Conservation (phyloP, 2,329 filamentous ascomycete species). For the Parafenestella ontariensis region DNA sequence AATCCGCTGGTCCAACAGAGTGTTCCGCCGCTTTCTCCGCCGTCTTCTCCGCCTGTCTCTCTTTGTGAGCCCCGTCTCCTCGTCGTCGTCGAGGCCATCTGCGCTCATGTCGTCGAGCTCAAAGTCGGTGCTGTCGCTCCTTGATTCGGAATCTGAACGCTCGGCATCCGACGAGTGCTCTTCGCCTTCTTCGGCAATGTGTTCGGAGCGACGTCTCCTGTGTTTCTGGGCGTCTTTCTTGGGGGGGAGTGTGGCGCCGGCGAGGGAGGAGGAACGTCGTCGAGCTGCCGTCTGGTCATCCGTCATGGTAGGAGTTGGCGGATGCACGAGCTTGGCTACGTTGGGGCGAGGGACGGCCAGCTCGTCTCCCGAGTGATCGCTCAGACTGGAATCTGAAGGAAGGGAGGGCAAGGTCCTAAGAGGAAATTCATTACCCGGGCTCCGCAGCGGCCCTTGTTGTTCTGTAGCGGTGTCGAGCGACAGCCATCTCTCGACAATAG, state of each 20-base stretch:
- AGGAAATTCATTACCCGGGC: constrained; percentile 48
- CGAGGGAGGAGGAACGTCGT: constrained; percentile 46
- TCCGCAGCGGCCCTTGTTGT: constrained; percentile 34
- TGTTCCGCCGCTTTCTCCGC: constrained; percentile 71
- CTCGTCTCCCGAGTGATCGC: constrained; percentile 26
- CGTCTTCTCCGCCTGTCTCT: constrained; percentile 74
- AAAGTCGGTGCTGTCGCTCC: constrained; percentile 58
- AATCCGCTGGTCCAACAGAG: constrained; percentile 75
- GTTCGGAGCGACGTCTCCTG: constrained; percentile 34
- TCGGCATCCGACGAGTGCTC: constrained; percentile 36
- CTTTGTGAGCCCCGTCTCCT: constrained; percentile 84
- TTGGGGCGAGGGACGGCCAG: constrained; percentile 17
- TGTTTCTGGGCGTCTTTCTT: constrained; percentile 36
- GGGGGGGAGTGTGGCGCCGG: constrained; percentile 32
- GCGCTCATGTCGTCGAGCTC: constrained; percentile 68
- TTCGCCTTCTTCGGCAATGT: constrained; percentile 46
- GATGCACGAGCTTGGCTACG: constrained; percentile 40
- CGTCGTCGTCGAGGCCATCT: constrained; percentile 79
- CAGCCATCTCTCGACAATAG: constrained; percentile 44
- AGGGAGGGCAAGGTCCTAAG: constrained; percentile 45
- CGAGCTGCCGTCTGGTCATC: constrained; percentile 37
- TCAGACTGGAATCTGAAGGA: constrained; percentile 38
- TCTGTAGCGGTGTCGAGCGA: constrained; percentile 32
- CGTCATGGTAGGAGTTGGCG: constrained; percentile 42
- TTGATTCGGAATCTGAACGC: constrained; percentile 38